Base-by-base conservation (phyloP, 192 early-diverging fungal species). In the Spizellomyces sp. region DNA sequence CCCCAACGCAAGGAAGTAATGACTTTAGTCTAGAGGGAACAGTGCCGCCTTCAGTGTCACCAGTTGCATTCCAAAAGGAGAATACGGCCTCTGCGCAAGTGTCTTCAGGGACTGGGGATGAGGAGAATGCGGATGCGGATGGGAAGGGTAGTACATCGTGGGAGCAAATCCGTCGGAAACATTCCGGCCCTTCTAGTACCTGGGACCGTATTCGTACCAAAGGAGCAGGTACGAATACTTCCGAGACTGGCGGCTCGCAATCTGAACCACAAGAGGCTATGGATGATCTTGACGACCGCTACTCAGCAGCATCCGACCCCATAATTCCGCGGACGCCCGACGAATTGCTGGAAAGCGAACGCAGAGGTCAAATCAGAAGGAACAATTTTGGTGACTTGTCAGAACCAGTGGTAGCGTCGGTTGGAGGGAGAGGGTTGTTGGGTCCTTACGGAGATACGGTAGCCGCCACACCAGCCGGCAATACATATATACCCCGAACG, bases 371-470 rank as follows among this genome's bases (percentile, higher is more conserved):
- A n/a, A 15, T 75, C 41, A 42, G 50, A 42, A 52, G 66, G 5
- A 69, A 45, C 19, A 47, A 15, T 2, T 75, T 67, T 46, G 73
- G 73, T 36, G 73, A 75, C 42, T 55, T 75, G 14, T 50, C 52
- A 50, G 61, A 62, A 6, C 70, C 70, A 21, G 62, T 60, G 36
- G 43, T 65, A 0, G 15, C 22, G 6, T 9, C 70, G n/a, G 70
- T 65, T n/a, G 70, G 70, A 21, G 70, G 70, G 14, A 60, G 62
- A 9, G 70, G 70, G 22, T 27, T 56, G 17, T 52, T 72, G 46
- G 70, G 70, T 5, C 70, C 70, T 7, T 65, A 72, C 36, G 70
- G 70, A 8, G 70, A 72, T 44, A 64, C 70, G 22, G 70, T 72
- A 5, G 70, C 70, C 8, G 70, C 70, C 4, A 72, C 70, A 15